Conservation (phyloP, 768 basidiomycete genomes). For the Pseudohyphozyma bogoriensis region DNA sequence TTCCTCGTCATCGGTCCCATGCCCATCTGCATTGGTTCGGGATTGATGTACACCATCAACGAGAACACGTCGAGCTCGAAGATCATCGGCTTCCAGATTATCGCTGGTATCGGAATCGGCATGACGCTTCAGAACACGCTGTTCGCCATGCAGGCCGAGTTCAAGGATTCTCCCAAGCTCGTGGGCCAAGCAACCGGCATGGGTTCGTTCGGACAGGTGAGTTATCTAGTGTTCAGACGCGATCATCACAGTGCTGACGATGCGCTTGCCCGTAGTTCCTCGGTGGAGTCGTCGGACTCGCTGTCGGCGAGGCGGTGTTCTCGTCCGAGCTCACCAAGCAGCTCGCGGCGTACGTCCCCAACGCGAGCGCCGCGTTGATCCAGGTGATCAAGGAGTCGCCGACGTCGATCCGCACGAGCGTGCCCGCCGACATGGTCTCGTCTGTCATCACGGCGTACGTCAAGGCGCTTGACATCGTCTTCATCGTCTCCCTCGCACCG, state of each 20-base stretch:
- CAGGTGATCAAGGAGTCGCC: conserved; percentile 31
- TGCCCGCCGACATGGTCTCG: conserved; percentile 25
- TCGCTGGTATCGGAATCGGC: conserved; percentile 40
- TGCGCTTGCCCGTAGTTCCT: too few relatives aligned
- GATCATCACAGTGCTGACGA: too few relatives aligned
- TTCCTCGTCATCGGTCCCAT: conserved; percentile 39
- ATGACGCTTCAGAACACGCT: conserved; percentile 12
- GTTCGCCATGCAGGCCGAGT: conserved; percentile 32
- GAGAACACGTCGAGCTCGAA: conserved; percentile 16
- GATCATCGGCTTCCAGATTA: conserved; percentile 38
- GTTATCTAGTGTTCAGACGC: not conserved
- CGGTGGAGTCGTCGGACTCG: conserved; percentile 38
- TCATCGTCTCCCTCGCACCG: conserved; percentile 29
- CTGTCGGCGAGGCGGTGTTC: conserved; percentile 38
- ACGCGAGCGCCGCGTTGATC: conserved; percentile 16
- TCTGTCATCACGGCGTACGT: conserved; percentile 28
- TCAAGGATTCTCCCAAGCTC: conserved; percentile 28
- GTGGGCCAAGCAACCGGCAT: conserved; percentile 35
- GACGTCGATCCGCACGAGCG: conserved; percentile 32
- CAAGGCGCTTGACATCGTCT: conserved; percentile 3
- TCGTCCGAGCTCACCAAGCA: conserved; percentile 37
- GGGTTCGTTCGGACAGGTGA: conserved; percentile 13
- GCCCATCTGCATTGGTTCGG: conserved; percentile 33
- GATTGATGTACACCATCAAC: conserved; percentile 14
- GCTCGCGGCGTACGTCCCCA: conserved; percentile 33